These are phyloP conservation scores for Cryphonectria carpinicola DNA, from an alignment of 2,329 filamentous ascomycete species.

Conservation along the genomic window DNA sequence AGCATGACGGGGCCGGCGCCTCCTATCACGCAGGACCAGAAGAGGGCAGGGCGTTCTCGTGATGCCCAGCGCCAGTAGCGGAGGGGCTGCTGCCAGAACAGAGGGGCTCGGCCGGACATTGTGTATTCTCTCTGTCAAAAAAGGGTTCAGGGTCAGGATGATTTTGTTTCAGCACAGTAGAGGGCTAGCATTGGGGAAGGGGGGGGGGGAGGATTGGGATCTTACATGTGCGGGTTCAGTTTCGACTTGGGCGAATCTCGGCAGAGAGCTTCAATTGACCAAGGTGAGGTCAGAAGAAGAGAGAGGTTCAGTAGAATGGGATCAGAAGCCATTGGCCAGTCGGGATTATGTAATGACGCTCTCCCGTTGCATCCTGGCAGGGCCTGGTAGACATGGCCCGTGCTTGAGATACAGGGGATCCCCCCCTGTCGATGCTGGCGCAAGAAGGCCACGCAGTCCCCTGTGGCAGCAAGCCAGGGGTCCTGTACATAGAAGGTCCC, in stretches of 20 bases:
- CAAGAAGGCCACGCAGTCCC: slow-evolving; percentile 24
- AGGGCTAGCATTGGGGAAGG: neutral
- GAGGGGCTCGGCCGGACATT: slow-evolving; percentile 68
- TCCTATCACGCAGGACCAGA: slow-evolving; percentile 82
- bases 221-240: slow-evolving; percentile 16
- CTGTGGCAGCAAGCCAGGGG: slow-evolving; percentile 13
- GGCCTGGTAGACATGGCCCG: slow-evolving; percentile 1
- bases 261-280: slow-evolving; percentile 1
- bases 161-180: neutral
- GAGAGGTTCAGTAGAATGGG: slow-evolving; percentile 21
- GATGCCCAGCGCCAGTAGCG: slow-evolving; percentile 87
- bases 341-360: slow-evolving; percentile 19
- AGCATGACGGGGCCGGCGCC: slow-evolving; percentile 72
- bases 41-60: slow-evolving; percentile 86
- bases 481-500: slow-evolving; percentile 2
- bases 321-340: slow-evolving; percentile 21
- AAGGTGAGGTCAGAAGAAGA: slow-evolving; percentile 23
- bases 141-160: neutral
- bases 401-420: neutral
- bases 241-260: too few species aligned
- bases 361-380: neutral
- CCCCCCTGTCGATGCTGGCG: slow-evolving; percentile 14
- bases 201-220: neutral
- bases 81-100: slow-evolving; percentile 83
- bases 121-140: slow-evolving; percentile 32